phyloP scores from a whole-genome alignment of 441 rosid species.

The Geranium incanum region DNA sequence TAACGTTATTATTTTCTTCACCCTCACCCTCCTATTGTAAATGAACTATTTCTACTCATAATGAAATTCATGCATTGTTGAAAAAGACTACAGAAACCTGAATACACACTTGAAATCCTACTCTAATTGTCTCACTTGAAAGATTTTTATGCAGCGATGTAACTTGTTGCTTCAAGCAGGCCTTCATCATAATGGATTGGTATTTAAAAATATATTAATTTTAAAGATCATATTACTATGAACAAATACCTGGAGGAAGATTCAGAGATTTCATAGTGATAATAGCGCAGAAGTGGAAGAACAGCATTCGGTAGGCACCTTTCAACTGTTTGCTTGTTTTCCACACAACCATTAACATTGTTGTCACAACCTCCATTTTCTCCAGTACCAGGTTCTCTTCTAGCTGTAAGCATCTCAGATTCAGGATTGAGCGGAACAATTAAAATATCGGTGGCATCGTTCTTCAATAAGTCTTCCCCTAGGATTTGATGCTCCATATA shows the following conservation, averaged over 20 bases:
- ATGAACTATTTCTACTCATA: not conserved
- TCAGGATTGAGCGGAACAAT: slow-evolving; percentile 29
- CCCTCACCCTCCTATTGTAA: not conserved
- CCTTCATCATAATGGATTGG: not conserved
- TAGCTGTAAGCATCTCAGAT: slow-evolving; percentile 28
- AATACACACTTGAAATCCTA: not conserved
- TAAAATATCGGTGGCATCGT: no score
- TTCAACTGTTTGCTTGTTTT: slow-evolving; percentile 45
- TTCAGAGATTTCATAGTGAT: slow-evolving; percentile 75
- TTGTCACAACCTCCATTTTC: slow-evolving; percentile 31
- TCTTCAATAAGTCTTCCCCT: slow-evolving; percentile 28
- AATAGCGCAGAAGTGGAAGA: slow-evolving; percentile 52
- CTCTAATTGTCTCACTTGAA: no score
- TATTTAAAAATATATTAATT: not conserved
- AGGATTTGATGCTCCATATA: slow-evolving; percentile 31
- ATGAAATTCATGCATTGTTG: no score
- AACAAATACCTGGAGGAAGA: slow-evolving; percentile 66
- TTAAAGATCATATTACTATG: no score
- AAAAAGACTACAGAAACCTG: not conserved
- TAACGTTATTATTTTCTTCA: no score
- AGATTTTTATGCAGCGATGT: not conserved
- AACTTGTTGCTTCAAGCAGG: not conserved
- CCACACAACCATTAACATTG: slow-evolving; percentile 35
- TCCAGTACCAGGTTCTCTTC: slow-evolving; percentile 30
- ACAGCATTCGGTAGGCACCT: slow-evolving; percentile 49